Base-by-base conservation (phyloP, 2,329 filamentous ascomycete genomes). In the Knoxdaviesia capensis region DNA sequence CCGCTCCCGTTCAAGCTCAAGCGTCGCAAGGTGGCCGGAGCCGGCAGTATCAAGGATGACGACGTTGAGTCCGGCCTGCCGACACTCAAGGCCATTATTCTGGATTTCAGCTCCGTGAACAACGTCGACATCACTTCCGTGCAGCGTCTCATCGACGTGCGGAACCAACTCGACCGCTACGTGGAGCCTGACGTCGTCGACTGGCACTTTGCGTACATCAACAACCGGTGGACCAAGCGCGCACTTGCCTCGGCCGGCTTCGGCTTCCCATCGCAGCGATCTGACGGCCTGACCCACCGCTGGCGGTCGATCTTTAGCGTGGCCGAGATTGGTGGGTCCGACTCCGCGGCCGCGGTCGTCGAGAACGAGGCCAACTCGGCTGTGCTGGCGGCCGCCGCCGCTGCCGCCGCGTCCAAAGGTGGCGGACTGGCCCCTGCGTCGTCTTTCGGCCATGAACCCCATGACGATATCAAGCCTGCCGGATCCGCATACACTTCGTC, bases 251-350 rank as follows among this genome's bases (percentile, higher is more conserved):
- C 82, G 2, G 88, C 81, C 29, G 88, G 88, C 8, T 96, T 96
- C 53, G 88, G 88, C 2, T 86, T 80, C 55, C 86, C 85, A 3
- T 74, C 75, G 1, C 65, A 64, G 9, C 57, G 56, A 6, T 45
- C 46, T 5, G 50, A 53, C 11, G 66, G 62, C 1, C 58, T 65
- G 6, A 70, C 72, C 50, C 67, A 73, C 47, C 72, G 82, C 45
- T 96, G 87, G 88, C 87, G 84, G 56, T 83, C 86, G n/a, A 86
- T 96, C 48, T 96, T 94, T 66, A 86, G 76, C 53, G 85, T 96
- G 28, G 84, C 88, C 2, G 85, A 94, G 54, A 76, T 92, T 48
- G 76, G 84, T 47, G 80, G 85, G 20, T 63, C 65, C 5, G 61
- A 75, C 42, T 83, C 78, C 5, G 81, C 81, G 0, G 79, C 80